A percentile compares a stretch with the other conserved stretches of the same genome.
Conservation (phyloP, 2,329 filamentous ascomycete genomes). For the Coniochaeta sp. region DNA sequence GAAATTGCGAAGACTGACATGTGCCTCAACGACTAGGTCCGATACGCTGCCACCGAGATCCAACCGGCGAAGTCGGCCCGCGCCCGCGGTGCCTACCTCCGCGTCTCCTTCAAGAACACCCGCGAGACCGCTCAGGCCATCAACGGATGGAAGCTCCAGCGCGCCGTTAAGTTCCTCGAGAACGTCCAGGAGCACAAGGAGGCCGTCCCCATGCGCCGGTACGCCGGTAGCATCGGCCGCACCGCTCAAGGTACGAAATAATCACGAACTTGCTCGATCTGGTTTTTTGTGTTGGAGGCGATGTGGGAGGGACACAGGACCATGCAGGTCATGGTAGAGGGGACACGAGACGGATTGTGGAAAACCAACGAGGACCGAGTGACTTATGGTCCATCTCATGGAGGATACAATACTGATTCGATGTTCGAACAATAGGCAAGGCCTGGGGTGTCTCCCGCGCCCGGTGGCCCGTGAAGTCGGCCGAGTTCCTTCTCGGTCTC, state of each 20-base stretch:
- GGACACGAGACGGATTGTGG: not conserved
- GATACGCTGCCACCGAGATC: slow-evolving; percentile 91
- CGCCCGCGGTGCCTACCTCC: slow-evolving; percentile 96
- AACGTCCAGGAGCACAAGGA: slow-evolving; percentile 97
- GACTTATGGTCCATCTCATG: not conserved
- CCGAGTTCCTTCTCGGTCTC: slow-evolving; percentile 93
- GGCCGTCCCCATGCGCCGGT: slow-evolving; percentile 97
- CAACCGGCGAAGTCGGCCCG: slow-evolving; percentile 88
- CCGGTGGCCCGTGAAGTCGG: slow-evolving; percentile 98
- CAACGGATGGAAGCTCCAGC: slow-evolving; percentile 97
- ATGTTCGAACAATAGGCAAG: slow-evolving; percentile 62
- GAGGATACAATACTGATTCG: slow-evolving; percentile 1
- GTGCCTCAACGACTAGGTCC: slow-evolving; percentile 53
- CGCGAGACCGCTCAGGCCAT: slow-evolving; percentile 99
- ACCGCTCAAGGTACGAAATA: slow-evolving; percentile 85
- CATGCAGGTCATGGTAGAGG: not conserved
- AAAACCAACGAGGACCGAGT: slow-evolving; percentile 6
- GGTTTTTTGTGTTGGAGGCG: not conserved
- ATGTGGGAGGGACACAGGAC: not conserved
- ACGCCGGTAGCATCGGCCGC: slow-evolving; percentile 91
- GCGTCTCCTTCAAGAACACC: slow-evolving; percentile 99
- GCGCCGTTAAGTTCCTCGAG: slow-evolving; percentile 93
- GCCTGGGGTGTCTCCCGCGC: slow-evolving; percentile 96
- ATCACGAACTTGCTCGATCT: not conserved
- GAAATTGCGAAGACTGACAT: not conserved